phyloP scores from a whole-genome alignment of 2,329 filamentous ascomycete genomes.

The Arthrobotrys conoides region DNA sequence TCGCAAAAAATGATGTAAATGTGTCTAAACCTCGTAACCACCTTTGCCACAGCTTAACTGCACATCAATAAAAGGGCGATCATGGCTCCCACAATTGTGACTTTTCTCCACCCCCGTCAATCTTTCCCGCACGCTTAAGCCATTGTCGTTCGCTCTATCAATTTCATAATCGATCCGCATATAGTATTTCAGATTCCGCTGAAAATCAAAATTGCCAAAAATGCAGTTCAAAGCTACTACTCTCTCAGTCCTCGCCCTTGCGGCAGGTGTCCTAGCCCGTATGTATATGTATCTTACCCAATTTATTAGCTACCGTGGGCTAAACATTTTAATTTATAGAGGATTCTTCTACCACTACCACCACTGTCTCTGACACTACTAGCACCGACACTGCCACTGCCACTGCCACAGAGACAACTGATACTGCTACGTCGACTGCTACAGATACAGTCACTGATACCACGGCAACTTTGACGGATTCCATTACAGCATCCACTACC shows the following conservation, averaged over 20 bases:
- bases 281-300: slow-evolving; percentile 3
- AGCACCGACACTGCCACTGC: slow-evolving; percentile 23
- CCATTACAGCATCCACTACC: background rate
- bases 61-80: background rate
- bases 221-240: slow-evolving; percentile 27
- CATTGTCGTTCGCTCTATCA: slow-evolving; percentile 1
- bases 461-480: slow-evolving; percentile 25
- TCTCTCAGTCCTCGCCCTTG: slow-evolving; percentile 24
- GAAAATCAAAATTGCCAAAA: slow-evolving; percentile 14
- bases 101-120: background rate
- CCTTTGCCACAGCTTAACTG: slow-evolving; percentile 14
- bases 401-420: slow-evolving; percentile 29
- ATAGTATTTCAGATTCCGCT: background rate
- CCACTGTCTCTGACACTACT: slow-evolving; percentile 32
- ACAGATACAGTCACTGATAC: slow-evolving; percentile 19
- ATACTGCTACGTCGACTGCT: slow-evolving; percentile 1
- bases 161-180: background rate
- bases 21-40: slow-evolving; percentile 14
- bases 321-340: slow-evolving; percentile 13
- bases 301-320: background rate
- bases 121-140: slow-evolving; percentile 6
- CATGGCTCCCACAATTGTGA: background rate
- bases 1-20: slow-evolving; percentile 28
- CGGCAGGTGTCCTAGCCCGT: slow-evolving; percentile 39
- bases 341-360: slow-evolving; percentile 49